Conservation (phyloP, 176 grass and related monocot genomes). For the Cocos nucifera region DNA sequence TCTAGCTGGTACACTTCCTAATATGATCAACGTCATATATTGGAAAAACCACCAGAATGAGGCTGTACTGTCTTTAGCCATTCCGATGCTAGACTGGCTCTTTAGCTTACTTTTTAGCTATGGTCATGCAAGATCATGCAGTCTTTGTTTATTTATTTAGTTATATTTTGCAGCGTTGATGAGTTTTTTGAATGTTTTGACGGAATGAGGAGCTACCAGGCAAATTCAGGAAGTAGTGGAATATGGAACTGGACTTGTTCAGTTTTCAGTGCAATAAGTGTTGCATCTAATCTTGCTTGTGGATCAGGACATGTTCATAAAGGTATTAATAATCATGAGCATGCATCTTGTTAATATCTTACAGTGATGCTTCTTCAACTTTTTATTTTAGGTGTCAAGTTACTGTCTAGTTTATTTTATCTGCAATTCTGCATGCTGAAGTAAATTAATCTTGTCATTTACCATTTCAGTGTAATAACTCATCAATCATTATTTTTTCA, state of each 20-base stretch:
- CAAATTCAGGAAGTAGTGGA: constrained; percentile 56
- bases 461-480: constrained; percentile 2
- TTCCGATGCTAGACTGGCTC: no score
- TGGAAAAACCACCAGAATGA: no score
- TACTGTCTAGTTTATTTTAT: no score
- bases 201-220: constrained; percentile 79
- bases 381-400: no score
- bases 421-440: no score
- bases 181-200: constrained; percentile 99
- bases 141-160: constrained; percentile 27
- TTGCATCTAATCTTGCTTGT: constrained; percentile 86
- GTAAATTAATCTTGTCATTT: background rate
- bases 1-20: no score
- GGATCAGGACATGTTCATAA: constrained; percentile 66
- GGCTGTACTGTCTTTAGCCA: no score
- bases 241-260: constrained; percentile 99
- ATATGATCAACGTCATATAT: no score
- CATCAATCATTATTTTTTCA: no score
- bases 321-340: constrained; percentile 40
- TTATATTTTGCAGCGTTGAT: constrained; percentile 70
- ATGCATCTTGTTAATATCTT: background rate
- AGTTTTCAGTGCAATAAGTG: constrained; percentile 90
- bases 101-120: constrained; percentile 1
- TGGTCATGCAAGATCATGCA: background rate
- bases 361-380: no score